Conservation (phyloP, 345 rosid species). For the Raphanus raphanistrum region DNA sequence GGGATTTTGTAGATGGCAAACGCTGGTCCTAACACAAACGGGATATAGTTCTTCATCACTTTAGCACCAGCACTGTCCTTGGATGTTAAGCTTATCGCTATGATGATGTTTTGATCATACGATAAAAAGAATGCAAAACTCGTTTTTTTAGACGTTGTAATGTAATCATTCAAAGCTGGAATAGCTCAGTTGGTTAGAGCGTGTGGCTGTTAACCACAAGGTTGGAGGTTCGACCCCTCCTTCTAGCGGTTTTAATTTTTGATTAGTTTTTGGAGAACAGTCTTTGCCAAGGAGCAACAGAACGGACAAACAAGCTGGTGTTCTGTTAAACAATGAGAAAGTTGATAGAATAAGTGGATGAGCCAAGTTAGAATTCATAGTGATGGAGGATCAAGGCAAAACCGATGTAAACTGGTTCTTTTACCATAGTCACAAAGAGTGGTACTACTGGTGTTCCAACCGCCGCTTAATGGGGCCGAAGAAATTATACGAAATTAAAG, state of each 20-base stretch:
- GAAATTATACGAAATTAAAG: slow-evolving; percentile 81
- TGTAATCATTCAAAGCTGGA: slow-evolving; percentile 41
- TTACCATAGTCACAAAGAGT: slow-evolving; percentile 43
- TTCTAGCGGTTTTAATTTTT: slow-evolving; percentile 35
- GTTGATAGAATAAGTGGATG: slow-evolving; percentile 71
- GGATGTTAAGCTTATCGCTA: slow-evolving; percentile 56
- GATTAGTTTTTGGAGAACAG: slow-evolving; percentile 52
- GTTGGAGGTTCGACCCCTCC: slow-evolving; percentile 83
- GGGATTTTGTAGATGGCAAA: slow-evolving; percentile 93
- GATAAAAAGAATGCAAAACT: background rate
- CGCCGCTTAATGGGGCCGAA: slow-evolving; percentile 61
- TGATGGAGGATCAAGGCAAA: slow-evolving; percentile 66
- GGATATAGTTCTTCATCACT: slow-evolving; percentile 91
- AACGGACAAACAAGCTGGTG: no score
- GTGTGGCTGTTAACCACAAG: slow-evolving; percentile 87
- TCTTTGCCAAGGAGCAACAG: slow-evolving; percentile 75
- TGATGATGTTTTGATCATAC: background rate
- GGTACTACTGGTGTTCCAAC: slow-evolving; percentile 62
- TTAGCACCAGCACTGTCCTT: slow-evolving; percentile 76
- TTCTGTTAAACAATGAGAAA: no score
- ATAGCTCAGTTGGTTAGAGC: slow-evolving; percentile 86
- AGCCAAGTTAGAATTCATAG: slow-evolving; percentile 77
- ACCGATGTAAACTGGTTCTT: slow-evolving; percentile 87
- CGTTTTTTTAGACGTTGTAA: background rate
- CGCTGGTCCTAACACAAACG: slow-evolving; percentile 90